Evolutionary conservation across 768 basidiomycete genomes (phyloP), one percentile per base, ranked within the genome.

Genomic region (Suillus tomentosus): DNA sequence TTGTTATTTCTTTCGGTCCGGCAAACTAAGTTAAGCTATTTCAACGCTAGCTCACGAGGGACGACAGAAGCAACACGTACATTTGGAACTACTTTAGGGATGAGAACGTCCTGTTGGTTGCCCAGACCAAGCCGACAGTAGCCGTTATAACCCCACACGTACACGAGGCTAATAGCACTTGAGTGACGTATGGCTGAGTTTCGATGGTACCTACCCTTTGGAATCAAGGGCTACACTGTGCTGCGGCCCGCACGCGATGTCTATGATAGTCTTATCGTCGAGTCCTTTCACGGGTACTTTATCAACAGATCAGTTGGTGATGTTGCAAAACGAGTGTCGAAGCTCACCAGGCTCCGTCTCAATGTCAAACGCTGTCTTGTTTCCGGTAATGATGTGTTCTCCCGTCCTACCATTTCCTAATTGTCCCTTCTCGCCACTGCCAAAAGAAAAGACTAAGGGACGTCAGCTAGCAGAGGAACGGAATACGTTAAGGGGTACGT

Each of bases 321-420:
- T 27, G 66, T n/a, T 60, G 11, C 60, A 10, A 31, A 65, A 27
- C 45, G 56, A 19, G 27, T 39, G 63, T 40, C 37, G 63, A 50
- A 37, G 68, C 69, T 91, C 40, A 76, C 92, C 79, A 31, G 92
- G 92, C 10, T 85, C 81, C 40, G 80, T 77, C 68, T 94, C 89
- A 22, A 91, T 83, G 71, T 96, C 95, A 70, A 85, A 96, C 13
- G 85, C 87, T 0, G 88, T 86, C 76, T 94, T 94, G 69, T 93
- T 93, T 22, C 91, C 92, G 1, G 91, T 90, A 10, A 89, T 85
- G 64, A 96, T 92, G 42, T 93, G 86, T 76, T 96, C 95, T n/a
- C 96, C 94, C 0, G 94, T 96, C 67, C 87, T 87, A 19, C 96
- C 96, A 73, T 94, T 96, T 0, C 95, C 96, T 0, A 98, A 81